Evolutionary conservation across 2,329 filamentous ascomycete species (phyloP).

Genomic region (Ascosphaera aggregata): DNA sequence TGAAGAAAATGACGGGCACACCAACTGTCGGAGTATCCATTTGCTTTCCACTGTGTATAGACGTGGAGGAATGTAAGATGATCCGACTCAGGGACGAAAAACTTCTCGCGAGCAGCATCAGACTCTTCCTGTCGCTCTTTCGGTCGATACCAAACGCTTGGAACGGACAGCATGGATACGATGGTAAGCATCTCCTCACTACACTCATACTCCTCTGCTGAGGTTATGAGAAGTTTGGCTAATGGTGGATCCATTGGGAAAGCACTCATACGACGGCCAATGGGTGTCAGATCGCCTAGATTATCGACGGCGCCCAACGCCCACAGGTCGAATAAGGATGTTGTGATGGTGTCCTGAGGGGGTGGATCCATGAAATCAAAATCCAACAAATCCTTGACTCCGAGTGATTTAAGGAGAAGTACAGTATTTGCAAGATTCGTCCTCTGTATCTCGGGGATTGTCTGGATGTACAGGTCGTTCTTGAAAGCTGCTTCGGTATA

Average conservation of each 20-base stretch:
- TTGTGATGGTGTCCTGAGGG: constrained; percentile 92
- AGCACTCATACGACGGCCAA: constrained; percentile 83
- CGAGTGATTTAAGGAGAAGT: constrained; percentile 76
- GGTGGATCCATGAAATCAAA: constrained; percentile 99
- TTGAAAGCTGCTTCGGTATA: constrained; percentile 90
- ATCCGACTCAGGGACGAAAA: constrained; percentile 94
- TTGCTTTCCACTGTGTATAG: constrained; percentile 83
- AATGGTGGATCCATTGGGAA: constrained; percentile 97
- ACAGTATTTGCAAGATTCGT: constrained; percentile 94
- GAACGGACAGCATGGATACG: constrained; percentile 92
- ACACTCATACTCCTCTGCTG: constrained; percentile 70
- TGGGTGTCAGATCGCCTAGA: constrained; percentile 65
- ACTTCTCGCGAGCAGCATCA: constrained; percentile 86
- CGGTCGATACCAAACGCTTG: constrained; percentile 87
- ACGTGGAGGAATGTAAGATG: constrained; percentile 91
- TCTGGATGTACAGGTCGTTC: constrained; percentile 89
- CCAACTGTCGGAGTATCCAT: constrained; percentile 78
- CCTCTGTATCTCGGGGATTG: constrained; percentile 91
- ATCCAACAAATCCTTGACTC: constrained; percentile 80
- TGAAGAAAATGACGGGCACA: constrained; percentile 86
- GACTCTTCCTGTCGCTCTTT: constrained; percentile 95
- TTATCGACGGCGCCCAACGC: constrained; percentile 85
- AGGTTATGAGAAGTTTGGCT: constrained; percentile 83
- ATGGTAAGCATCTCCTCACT: constrained; percentile 97
- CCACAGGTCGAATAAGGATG: constrained; percentile 94